Conservation (phyloP, 305 asterid species). For the Fraxinus greggii region DNA sequence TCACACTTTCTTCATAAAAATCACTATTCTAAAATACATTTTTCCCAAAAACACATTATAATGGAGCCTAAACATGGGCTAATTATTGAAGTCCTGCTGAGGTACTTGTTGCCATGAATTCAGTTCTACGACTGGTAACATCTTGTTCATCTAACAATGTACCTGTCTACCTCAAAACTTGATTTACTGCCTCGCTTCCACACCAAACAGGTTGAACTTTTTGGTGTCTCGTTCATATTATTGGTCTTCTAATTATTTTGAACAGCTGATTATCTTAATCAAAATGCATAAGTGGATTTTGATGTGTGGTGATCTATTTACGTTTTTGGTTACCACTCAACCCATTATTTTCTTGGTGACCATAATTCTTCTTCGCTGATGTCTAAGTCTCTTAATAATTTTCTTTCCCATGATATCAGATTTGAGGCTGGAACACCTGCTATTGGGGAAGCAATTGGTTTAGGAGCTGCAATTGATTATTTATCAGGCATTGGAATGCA, state of each 20-base stretch:
- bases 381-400: conserved; percentile 5
- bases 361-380: conserved; percentile 7
- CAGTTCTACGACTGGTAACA: not conserved
- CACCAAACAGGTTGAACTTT: not conserved
- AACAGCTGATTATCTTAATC: not conserved
- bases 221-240: conserved; percentile 2
- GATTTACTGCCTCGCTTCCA: not conserved
- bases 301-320: not conserved
- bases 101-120: not conserved
- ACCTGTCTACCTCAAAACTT: not conserved
- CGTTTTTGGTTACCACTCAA: conserved; percentile 8
- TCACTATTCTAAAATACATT: no score
- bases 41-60: no score
- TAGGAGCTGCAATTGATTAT: conserved; percentile 90
- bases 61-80: no score
- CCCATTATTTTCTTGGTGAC: not conserved
- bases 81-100: not conserved
- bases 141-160: not conserved
- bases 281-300: not conserved
- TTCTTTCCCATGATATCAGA: conserved; percentile 34
- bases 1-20: no score
- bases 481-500: conserved; percentile 89
- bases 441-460: conserved; percentile 88
- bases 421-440: conserved; percentile 99
- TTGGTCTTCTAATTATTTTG: not conserved